These are phyloP conservation scores for Mrakia gelida DNA, from an alignment of 768 basidiomycete genomes.

Conservation along the genomic window DNA sequence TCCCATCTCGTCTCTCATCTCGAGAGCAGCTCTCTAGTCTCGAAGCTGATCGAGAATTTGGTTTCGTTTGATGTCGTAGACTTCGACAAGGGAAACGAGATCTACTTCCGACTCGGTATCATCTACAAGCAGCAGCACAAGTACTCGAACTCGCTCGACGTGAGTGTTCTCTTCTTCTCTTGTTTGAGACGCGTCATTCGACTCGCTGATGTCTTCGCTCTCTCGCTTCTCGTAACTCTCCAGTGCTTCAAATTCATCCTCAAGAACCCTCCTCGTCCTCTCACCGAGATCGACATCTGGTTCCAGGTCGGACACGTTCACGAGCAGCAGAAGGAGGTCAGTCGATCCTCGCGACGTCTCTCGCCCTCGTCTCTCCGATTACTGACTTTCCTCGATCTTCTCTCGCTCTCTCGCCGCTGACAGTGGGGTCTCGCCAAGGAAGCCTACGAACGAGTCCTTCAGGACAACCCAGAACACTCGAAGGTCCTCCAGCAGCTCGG, in stretches of 20 bases:
- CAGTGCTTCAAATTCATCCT: conserved; percentile 93
- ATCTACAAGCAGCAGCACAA: conserved; percentile 99
- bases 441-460: conserved; percentile 91
- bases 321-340: conserved; percentile 93
- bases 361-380: neutral
- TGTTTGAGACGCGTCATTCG: neutral
- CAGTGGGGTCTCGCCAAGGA: conserved; percentile 87
- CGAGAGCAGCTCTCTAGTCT: too few relatives aligned
- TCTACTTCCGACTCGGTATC: conserved; percentile 94
- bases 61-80: conserved; percentile 51
- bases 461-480: conserved; percentile 87
- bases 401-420: neutral
- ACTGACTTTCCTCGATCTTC: neutral
- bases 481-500: conserved; percentile 98
- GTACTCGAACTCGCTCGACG: conserved; percentile 73
- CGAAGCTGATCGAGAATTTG: neutral
- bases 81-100: conserved; percentile 98
- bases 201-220: neutral
- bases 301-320: conserved; percentile 99
- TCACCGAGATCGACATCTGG: conserved; percentile 97
- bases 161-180: conserved; percentile 35
- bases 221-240: neutral
- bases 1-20: conserved; percentile 5
- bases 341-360: conserved; percentile 36
- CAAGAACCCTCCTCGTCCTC: conserved; percentile 87